Evolutionary conservation across 345 rosid genomes (phyloP).

Genomic region (Citrus cavaleriei): DNA sequence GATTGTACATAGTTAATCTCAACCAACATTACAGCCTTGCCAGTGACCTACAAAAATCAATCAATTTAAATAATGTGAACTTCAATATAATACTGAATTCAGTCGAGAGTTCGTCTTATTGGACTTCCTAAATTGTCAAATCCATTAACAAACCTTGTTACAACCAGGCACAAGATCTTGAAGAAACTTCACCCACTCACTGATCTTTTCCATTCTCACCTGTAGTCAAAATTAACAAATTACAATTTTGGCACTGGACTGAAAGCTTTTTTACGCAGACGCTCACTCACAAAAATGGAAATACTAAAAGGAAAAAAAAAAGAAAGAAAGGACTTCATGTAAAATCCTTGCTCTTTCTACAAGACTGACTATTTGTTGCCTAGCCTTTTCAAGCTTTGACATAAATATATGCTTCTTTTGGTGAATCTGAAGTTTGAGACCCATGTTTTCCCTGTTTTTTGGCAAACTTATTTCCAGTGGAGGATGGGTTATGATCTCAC

Average conservation of each 20-base stretch:
- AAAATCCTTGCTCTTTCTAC: constrained; percentile 77
- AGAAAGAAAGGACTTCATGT: neutral
- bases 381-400: constrained; percentile 96
- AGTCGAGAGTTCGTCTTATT: neutral
- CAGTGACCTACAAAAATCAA: constrained; percentile 64
- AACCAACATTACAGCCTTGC: constrained; percentile 98
- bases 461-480: constrained; percentile 43
- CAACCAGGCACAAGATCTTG: constrained; percentile 97
- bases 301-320: no score
- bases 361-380: constrained; percentile 98
- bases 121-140: neutral
- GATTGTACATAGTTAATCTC: constrained; percentile 99
- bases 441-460: constrained; percentile 69
- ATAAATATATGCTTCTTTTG: constrained; percentile 92
- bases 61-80: constrained; percentile 10
- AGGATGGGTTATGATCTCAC: constrained; percentile 50
- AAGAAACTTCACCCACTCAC: constrained; percentile 97
- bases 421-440: constrained; percentile 63
- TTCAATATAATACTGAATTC: neutral
- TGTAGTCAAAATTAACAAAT: constrained; percentile 24
- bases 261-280: neutral
- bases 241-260: constrained; percentile 6
- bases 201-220: constrained; percentile 94
- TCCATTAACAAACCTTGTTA: constrained; percentile 63
- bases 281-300: no score